Percentiles rank a stretch among this genome's conserved stretches.
phyloP scores from a whole-genome alignment of 371 early-diverging fungal genomes.

The Rhizomucor miehei region DNA sequence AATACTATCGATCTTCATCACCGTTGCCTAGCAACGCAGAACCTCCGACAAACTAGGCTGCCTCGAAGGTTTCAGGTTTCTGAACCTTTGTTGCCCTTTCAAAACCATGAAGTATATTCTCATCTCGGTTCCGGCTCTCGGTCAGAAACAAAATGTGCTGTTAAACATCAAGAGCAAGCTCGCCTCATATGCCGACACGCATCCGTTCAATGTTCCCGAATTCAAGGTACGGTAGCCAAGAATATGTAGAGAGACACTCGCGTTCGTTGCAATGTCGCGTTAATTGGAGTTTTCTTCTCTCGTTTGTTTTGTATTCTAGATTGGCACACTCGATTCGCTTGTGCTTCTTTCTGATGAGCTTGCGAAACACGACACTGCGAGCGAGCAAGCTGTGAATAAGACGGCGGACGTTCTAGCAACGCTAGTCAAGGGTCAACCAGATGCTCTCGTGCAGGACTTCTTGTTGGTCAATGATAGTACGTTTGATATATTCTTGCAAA shows the following conservation, averaged over 20 bases:
- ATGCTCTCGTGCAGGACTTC: conserved; percentile 47
- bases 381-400: conserved; percentile 75
- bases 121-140: conserved; percentile 47
- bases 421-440: conserved; percentile 55
- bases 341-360: conserved; percentile 91
- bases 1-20: no score
- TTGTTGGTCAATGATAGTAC: conserved; percentile 84
- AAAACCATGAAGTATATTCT: conserved; percentile 39
- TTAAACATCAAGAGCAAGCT: conserved; percentile 42
- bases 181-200: conserved; percentile 35
- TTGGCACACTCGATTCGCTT: conserved; percentile 90
- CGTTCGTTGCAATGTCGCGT: no score
- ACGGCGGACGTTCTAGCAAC: conserved; percentile 74
- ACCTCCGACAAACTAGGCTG: no score
- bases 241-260: no score
- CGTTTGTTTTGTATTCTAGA: conserved; percentile 41
- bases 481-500: no score
- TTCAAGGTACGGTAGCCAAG: conserved; percentile 45
- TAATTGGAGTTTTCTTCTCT: not conserved
- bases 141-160: conserved; percentile 39
- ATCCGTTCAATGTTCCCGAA: conserved; percentile 42
- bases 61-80: no score
- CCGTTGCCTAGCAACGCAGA: no score
- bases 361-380: conserved; percentile 73
- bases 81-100: no score